phyloP scores from a whole-genome alignment of 1,284 basidiomycete genomes.

The Pseudozyma sp. region DNA sequence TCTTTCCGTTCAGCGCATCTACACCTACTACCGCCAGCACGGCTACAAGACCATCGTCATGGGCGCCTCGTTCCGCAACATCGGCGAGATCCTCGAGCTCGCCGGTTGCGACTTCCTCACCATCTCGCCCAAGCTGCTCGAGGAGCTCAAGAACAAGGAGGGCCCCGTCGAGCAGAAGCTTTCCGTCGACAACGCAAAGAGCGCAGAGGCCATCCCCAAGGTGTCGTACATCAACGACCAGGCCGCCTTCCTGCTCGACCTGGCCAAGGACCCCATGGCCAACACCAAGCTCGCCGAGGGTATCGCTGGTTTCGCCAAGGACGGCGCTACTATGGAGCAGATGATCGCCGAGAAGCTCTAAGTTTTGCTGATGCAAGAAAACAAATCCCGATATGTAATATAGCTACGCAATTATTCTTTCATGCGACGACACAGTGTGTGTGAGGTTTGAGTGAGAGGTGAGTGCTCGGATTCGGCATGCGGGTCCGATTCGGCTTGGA shows the following conservation, averaged over 20 bases:
- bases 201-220: conserved; percentile 78
- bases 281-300: conserved; percentile 81
- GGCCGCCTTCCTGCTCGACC: conserved; percentile 91
- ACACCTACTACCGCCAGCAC: conserved; percentile 97
- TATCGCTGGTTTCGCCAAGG: conserved; percentile 87
- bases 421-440: not conserved
- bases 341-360: conserved; percentile 83
- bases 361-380: not conserved
- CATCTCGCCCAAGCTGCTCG: conserved; percentile 88
- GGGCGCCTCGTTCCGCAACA: conserved; percentile 93
- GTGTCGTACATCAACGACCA: conserved; percentile 91
- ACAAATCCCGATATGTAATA: conserved; percentile 29
- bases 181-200: conserved; percentile 76
- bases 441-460: too few relatives aligned
- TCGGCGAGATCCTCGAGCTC: conserved; percentile 91
- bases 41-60: conserved; percentile 99
- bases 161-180: conserved; percentile 86
- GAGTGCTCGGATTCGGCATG: too few relatives aligned
- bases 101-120: conserved; percentile 96
- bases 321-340: conserved; percentile 87
- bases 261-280: conserved; percentile 74
- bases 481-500: too few relatives aligned
- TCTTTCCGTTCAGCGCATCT: conserved; percentile 92
- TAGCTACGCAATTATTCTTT: conserved; percentile 26
- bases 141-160: conserved; percentile 87